phyloP scores from a whole-genome alignment of 2,329 filamentous ascomycete genomes.

The Monilinia fructicola region DNA sequence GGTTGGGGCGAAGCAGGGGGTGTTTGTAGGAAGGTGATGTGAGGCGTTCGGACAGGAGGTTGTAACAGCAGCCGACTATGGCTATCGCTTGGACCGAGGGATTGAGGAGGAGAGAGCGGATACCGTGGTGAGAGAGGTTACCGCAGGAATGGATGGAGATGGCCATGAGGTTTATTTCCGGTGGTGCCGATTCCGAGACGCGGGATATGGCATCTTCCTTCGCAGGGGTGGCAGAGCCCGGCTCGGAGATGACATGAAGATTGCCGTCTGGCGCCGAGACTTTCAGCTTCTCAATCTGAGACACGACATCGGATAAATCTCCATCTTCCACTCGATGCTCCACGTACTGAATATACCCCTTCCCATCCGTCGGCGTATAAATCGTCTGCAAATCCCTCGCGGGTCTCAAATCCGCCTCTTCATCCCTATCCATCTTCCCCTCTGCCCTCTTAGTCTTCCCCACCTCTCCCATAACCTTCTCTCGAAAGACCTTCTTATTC shows the following conservation, averaged over 20 bases:
- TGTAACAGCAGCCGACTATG: slow-evolving; percentile 98
- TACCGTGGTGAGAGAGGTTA: slow-evolving; percentile 92
- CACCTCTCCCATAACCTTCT: slow-evolving; percentile 44
- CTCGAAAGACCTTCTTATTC: slow-evolving; percentile 77
- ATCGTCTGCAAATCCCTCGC: slow-evolving; percentile 51
- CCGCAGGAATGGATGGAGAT: slow-evolving; percentile 97
- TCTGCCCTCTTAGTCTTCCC: slow-evolving; percentile 10
- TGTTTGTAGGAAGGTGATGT: slow-evolving; percentile 85
- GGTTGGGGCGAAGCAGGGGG: slow-evolving; percentile 68
- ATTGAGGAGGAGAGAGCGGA: slow-evolving; percentile 82
- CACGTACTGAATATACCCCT: slow-evolving; percentile 74
- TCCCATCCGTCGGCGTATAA: slow-evolving; percentile 59
- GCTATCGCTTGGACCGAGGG: slow-evolving; percentile 84
- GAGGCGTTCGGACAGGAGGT: slow-evolving; percentile 86
- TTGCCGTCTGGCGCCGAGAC: slow-evolving; percentile 21
- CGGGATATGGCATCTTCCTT: background rate
- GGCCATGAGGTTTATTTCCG: slow-evolving; percentile 63
- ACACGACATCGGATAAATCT: slow-evolving; percentile 66
- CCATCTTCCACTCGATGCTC: slow-evolving; percentile 72
- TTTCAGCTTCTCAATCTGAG: slow-evolving; percentile 54
- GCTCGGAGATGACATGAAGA: slow-evolving; percentile 13
- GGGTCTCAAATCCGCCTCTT: slow-evolving; percentile 51
- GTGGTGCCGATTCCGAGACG: slow-evolving; percentile 1
- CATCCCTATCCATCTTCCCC: slow-evolving; percentile 28
- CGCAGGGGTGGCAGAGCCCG: background rate